Evolutionary conservation across 169 alveolate genomes (phyloP), one percentile per base, ranked within the genome.

Genomic region (Plasmodium chabaudi): DNA sequence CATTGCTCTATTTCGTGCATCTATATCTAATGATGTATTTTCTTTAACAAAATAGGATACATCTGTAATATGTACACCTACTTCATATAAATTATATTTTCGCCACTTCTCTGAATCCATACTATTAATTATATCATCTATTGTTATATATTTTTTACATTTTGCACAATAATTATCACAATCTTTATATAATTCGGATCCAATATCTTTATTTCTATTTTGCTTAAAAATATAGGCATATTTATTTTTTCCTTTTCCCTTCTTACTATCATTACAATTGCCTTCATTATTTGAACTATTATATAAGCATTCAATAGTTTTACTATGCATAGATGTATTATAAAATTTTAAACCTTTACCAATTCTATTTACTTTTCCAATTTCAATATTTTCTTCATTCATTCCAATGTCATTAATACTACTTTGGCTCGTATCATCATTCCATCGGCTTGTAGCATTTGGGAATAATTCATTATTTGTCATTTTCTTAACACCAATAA

Each of bases 11-110:
- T 96, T 92, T 5, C 98, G 95, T 0, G 99, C 99, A 86, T 97
- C 99, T 68, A 93, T 94, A 93, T 98, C 99, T 0, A 97, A 95
- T 17, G 95, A 96, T 19, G 97, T 92, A 12, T 96, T 97, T 34
- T 98, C 96, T 68, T 91, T 94, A 0, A 98, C 98, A 92, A 97
- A 97, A 90, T 95, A 97, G 17, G 98, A 93, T 0, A 98, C 99
- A 92, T 98, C 99, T 0, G 99, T 99, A 23, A 98, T 97, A 88
- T 98, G 99, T 21, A 98, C 99, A 39, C 99, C 99, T 1, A 98
- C 92, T 91, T 94, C 96, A 84, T 89, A 95, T 72, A 82, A 65
- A 51, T 82, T 82, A 47, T 82, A 82, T 57, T 67, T 82, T 21
- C 55, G 57, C 82, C 84, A 65, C 39, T 68, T 44, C 2, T 59